Evolutionary conservation across 805 yeast genomes (phyloP), one percentile per base, ranked within the genome.

Genomic region (Tetrapisispora phaffii): DNA sequence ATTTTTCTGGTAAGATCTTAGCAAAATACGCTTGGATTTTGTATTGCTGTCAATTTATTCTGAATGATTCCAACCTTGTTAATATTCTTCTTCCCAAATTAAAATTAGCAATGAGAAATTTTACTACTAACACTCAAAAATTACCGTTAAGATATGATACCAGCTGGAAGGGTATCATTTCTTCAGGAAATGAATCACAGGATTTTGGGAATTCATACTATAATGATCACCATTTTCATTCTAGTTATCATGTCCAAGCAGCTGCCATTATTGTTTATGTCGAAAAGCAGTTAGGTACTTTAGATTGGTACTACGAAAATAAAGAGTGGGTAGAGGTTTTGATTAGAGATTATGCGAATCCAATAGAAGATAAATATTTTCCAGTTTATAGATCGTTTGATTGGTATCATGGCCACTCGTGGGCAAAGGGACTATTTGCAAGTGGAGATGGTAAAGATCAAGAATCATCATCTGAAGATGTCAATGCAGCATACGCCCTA

Each of bases 1-100:
- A 90, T 64, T 79, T 85, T 20, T 75, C 94, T 3, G 97, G 97
- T n/a, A 89, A 89, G 59, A 74, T 79, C 31, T 67, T 87, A 41
- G 96, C 89, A 53, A 89, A 88, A 65, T 90, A 83, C 64, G 96
- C 97, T 0, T 82, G 82, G 70, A 74, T 89, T 46, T 71, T 86
- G 9, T 82, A 82, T 49, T 86, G 80, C 9, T 77, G 82, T 31
- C 79, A 82, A 44, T 78, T 72, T 49, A 71, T 89, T 20, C 63
- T 89, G 40, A 60, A 75, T 20, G 82, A 88, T 56, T 58, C 63
- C 0, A 60, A 56, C 1, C 63, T 82, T 44, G 74, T 93, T 2
- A 52, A 62, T 16, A 61, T 61, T 8, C 67, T 83, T 31, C 66
- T 86, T 34, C 73, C 74, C 1, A 73, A 74, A 46, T 62, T 88